These are phyloP conservation scores for Suillus fuscotomentosus DNA, from an alignment of 768 basidiomycete genomes.

Conservation along the genomic window DNA sequence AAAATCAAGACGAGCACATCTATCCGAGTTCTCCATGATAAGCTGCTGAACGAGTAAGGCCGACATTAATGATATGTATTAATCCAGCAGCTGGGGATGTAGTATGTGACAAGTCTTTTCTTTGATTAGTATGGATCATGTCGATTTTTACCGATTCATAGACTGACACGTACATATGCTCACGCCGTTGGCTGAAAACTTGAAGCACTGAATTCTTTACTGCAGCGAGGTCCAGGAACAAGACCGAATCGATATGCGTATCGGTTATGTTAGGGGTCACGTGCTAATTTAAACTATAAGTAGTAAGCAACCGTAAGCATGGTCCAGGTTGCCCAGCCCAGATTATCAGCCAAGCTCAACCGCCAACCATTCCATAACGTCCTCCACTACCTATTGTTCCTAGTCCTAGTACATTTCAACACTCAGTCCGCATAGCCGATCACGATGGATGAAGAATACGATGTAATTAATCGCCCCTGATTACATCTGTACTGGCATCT, in stretches of 20 bases:
- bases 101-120: background rate
- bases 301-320: constrained; percentile 18
- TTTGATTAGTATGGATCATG: background rate
- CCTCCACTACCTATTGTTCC: background rate
- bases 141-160: too few relatives aligned
- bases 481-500: constrained; percentile 2
- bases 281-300: constrained; percentile 27
- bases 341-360: background rate
- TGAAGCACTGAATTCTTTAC: too few relatives aligned
- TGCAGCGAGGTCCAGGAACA: too few relatives aligned
- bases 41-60: background rate
- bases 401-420: constrained; percentile 9
- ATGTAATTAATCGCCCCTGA: constrained; percentile 49
- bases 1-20: background rate
- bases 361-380: background rate
- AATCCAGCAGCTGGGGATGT: background rate
- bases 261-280: constrained; percentile 13
- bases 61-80: background rate
- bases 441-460: constrained; percentile 98
- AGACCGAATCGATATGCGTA: too few relatives aligned
- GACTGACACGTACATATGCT: too few relatives aligned
- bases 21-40: background rate
- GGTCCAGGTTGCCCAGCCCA: background rate
- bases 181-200: too few relatives aligned
- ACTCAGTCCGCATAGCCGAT: constrained; percentile 14